Conservation (phyloP, 768 basidiomycete species). For the Phaffia australis region DNA sequence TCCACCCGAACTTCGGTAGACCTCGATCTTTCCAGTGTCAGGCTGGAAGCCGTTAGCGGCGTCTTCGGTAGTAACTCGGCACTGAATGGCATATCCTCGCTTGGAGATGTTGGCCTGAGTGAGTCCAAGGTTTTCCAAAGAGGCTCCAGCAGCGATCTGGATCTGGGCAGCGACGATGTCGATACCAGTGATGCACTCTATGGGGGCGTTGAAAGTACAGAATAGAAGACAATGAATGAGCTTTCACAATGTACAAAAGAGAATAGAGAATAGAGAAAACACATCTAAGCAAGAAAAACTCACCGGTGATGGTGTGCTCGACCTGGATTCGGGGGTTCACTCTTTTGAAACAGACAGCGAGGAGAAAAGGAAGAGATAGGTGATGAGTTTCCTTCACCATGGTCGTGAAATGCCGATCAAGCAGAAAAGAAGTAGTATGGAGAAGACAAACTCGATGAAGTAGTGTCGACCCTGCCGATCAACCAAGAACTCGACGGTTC, state of each 20-base stretch:
- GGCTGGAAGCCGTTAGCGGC: conserved; percentile 86
- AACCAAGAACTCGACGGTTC: conserved; percentile 96
- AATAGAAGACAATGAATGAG: conserved; percentile 21
- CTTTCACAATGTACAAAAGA: conserved; percentile 5
- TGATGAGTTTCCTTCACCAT: too few species aligned
- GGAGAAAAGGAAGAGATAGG: background rate
- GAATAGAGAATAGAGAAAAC: too few species aligned
- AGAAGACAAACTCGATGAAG: conserved; percentile 78
- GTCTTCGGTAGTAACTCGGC: conserved; percentile 97
- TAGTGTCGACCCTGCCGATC: conserved; percentile 94
- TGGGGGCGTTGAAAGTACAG: background rate
- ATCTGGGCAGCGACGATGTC: conserved; percentile 99
- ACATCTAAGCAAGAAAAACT: conserved; percentile 29
- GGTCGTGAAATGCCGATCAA: background rate
- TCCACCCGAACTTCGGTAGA: conserved; percentile 95
- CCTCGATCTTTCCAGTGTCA: conserved; percentile 98
- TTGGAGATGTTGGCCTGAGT: conserved; percentile 92
- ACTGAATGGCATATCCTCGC: conserved; percentile 95
- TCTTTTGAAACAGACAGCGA: background rate
- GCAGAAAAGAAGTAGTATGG: background rate
- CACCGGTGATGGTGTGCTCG: conserved; percentile 97
- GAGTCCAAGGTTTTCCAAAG: conserved; percentile 84
- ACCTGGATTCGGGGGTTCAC: conserved; percentile 79
- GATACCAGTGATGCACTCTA: conserved; percentile 98
- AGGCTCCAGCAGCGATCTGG: conserved; percentile 97